These are phyloP conservation scores for Westerdykella sp. DNA, from an alignment of 2,329 filamentous ascomycete genomes.

Conservation along the genomic window DNA sequence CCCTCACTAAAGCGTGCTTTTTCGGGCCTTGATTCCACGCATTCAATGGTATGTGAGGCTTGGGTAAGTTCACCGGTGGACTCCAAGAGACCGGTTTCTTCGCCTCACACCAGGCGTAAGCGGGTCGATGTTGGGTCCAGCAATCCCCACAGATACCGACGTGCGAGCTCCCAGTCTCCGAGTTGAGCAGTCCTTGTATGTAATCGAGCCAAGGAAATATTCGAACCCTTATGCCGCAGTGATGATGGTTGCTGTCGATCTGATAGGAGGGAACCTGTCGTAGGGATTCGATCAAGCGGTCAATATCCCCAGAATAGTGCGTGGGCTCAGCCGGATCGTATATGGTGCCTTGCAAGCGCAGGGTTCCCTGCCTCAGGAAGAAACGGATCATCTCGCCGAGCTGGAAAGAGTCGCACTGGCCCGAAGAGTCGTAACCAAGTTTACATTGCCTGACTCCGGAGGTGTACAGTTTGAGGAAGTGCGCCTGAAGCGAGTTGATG, in stretches of 20 bases:
- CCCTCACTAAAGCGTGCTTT: slow-evolving; percentile 28
- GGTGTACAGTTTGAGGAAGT: slow-evolving; percentile 63
- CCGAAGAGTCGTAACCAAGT: slow-evolving; percentile 66
- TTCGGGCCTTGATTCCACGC: slow-evolving; percentile 13
- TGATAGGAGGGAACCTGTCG: slow-evolving; percentile 66
- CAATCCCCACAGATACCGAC: slow-evolving; percentile 43
- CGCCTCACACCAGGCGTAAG: slow-evolving; percentile 41
- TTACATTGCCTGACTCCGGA: slow-evolving; percentile 64
- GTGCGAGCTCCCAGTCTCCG: slow-evolving; percentile 29
- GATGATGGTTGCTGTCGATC: slow-evolving; percentile 64
- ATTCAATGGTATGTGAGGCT: neutral
- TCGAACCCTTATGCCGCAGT: slow-evolving; percentile 64
- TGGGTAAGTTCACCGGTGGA: neutral
- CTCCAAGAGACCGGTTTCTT: slow-evolving; percentile 44
- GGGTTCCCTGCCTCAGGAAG: slow-evolving; percentile 54
- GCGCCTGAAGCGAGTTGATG: slow-evolving; percentile 60
- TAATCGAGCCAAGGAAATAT: slow-evolving; percentile 62
- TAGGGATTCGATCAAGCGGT: slow-evolving; percentile 54
- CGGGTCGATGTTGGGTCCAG: slow-evolving; percentile 35
- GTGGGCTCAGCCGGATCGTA: slow-evolving; percentile 37
- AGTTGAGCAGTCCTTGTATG: slow-evolving; percentile 44
- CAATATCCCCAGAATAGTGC: slow-evolving; percentile 56
- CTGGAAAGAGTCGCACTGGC: slow-evolving; percentile 70
- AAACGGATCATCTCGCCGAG: slow-evolving; percentile 73
- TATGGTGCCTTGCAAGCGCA: slow-evolving; percentile 49